Base-by-base conservation (phyloP, 768 basidiomycete species). In the Paxillus ammoniavirescens region DNA sequence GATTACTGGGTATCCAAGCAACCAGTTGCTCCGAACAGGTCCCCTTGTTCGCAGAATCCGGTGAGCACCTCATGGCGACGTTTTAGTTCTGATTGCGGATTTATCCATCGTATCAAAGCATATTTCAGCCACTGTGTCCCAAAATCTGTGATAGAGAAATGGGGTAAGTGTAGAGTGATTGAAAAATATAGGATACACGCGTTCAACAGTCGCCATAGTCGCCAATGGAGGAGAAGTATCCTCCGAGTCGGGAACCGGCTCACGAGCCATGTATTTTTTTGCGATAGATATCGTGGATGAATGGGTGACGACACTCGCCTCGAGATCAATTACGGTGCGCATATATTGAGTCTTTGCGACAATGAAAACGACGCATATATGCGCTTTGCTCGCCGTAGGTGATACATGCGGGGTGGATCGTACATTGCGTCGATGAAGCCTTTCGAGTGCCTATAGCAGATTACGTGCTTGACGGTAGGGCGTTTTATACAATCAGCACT, bases 381-480 rank as follows among this genome's bases (percentile, higher is more conserved):
- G 7, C 23, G 33, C 9, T 42, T 35, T 6, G 5, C 15, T 21
- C n/a, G 21, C 14, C 12, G 5, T 18, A 69, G 68, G 68, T 69
- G 12, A 59, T 69, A 17, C 70, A 69, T 42, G 70, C 50, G 10
- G 64, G 60, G 4, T 69, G 68, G 68, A 69, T 69, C 44, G 35
- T 46, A 28, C 65, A 70, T 47, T 69, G 70, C 50, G 47, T 66
- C 52, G 57, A 65, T 8, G 49, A 59, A 33, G 55, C 49, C 0
- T 72, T 69, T 42, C 53, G 35, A 17, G 64, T 66, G 35, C 61
- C 68, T 14, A 56, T 72, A n/a, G 14, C 62, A 49, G 44, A 57
- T 35, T 69, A 69, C 42, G 53, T 69, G 31, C 66, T 69, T 23
- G 68, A 69, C 17, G 70, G 70, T 69, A 61, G 28, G 65, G 50